A percentile compares a stretch with the other conserved stretches of the same genome.
These are phyloP conservation scores for Mycena alexandri DNA, from an alignment of 768 basidiomycete species.

Conservation along the genomic window DNA sequence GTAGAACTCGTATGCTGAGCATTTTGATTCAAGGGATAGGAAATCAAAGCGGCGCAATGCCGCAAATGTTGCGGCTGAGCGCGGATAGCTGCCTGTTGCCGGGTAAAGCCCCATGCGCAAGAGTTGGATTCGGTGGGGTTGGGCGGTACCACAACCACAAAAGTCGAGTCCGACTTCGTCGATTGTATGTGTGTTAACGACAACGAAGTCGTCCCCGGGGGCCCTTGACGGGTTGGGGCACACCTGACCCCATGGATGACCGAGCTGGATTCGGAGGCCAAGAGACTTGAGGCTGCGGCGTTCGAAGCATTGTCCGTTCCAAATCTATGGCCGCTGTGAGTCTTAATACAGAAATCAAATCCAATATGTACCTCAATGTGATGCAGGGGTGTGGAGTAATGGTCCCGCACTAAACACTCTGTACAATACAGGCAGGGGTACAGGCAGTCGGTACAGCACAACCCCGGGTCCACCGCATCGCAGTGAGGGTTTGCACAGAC, in stretches of 20 bases:
- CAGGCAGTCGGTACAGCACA: background rate
- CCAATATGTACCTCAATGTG: background rate
- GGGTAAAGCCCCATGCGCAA: background rate
- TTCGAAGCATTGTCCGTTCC: background rate
- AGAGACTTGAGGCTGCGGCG: background rate
- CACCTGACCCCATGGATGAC: background rate
- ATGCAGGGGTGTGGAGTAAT: background rate
- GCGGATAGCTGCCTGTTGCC: too few relatives aligned
- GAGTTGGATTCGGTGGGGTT: background rate
- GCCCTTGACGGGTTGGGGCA: background rate
- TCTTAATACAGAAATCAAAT: background rate
- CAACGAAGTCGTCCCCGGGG: background rate
- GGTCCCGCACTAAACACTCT: background rate
- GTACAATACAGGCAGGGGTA: background rate
- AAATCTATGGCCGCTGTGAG: background rate
- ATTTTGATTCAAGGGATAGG: too few relatives aligned
- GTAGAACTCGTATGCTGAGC: too few relatives aligned
- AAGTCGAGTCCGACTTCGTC: background rate
- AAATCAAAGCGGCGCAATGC: too few relatives aligned
- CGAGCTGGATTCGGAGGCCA: slow-evolving; percentile 1
- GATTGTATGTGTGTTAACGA: too few relatives aligned
- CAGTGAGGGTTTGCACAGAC: background rate
- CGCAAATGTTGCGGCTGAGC: too few relatives aligned
- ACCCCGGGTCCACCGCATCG: background rate
- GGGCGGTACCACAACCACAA: background rate